These are phyloP conservation scores for Cyclospora cayetanensis DNA, from an alignment of 169 alveolate species.

Conservation along the genomic window DNA sequence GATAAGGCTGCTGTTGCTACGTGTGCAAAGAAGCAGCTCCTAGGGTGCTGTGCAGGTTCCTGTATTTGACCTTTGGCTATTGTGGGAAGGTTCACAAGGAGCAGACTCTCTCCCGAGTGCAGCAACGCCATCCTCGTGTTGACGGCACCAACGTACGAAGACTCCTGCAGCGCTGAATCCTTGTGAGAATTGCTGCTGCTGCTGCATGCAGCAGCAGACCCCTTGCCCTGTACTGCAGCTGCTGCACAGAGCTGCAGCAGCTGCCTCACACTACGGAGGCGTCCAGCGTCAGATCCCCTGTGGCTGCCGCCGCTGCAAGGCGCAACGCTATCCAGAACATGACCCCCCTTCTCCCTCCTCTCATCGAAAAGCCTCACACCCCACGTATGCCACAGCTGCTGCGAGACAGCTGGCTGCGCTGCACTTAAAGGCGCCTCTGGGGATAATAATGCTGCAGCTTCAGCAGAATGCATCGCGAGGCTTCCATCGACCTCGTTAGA, in stretches of 20 bases:
- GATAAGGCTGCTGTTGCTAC: not conserved
- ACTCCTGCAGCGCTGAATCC: slow-evolving; percentile 13
- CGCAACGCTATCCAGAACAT: not conserved
- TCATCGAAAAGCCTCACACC: slow-evolving; percentile 19
- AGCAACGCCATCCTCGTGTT: slow-evolving; percentile 38
- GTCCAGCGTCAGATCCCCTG: not conserved
- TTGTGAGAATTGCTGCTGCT: not conserved
- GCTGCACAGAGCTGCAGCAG: slow-evolving; percentile 34
- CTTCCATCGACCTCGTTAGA: not conserved
- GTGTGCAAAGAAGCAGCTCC: not conserved
- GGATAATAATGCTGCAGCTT: slow-evolving; percentile 30
- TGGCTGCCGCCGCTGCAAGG: slow-evolving; percentile 11
- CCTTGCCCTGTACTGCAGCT: not conserved
- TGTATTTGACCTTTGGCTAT: slow-evolving; percentile 25
- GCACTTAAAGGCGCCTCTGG: not conserved
- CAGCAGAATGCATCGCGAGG: not conserved
- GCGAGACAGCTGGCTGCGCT: not conserved
- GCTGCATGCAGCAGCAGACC: not conserved
- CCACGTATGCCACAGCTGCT: too few species aligned
- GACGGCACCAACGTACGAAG: slow-evolving; percentile 33
- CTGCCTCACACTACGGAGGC: slow-evolving; percentile 18
- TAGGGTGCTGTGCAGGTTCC: not conserved
- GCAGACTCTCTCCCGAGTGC: slow-evolving; percentile 22
- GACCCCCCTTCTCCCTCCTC: slow-evolving; percentile 10
- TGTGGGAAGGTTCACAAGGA: slow-evolving; percentile 35